Percentiles rank a stretch among this genome's conserved stretches.
These are phyloP conservation scores for Periconia sp. DNA, from an alignment of 2,329 filamentous ascomycete species.

Conservation along the genomic window DNA sequence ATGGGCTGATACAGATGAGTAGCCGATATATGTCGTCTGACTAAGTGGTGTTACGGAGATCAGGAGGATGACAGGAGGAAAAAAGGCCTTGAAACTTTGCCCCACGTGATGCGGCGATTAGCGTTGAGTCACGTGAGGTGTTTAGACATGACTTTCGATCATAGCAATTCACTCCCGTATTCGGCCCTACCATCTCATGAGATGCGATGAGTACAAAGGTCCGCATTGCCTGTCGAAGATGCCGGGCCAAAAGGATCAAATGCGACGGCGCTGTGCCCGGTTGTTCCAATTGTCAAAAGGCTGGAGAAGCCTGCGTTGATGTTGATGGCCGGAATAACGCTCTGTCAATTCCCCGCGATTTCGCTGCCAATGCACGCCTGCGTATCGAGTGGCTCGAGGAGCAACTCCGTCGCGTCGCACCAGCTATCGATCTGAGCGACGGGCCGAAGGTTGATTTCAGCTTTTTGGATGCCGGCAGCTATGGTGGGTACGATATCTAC, in stretches of 20 bases:
- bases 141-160: background rate
- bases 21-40: no score
- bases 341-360: slow-evolving; percentile 43
- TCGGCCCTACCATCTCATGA: background rate
- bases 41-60: no score
- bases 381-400: slow-evolving; percentile 46
- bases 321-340: slow-evolving; percentile 47
- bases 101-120: no score
- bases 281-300: slow-evolving; percentile 47
- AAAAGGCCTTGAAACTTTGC: no score
- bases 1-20: no score
- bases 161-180: background rate
- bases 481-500: no score
- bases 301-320: slow-evolving; percentile 44
- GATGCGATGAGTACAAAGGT: slow-evolving; percentile 34
- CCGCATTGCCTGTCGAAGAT: slow-evolving; percentile 47
- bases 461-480: slow-evolving; percentile 4
- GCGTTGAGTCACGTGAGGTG: no score
- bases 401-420: slow-evolving; percentile 31
- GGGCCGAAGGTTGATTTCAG: slow-evolving; percentile 32
- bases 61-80: no score
- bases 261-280: slow-evolving; percentile 49
- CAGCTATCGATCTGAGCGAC: slow-evolving; percentile 35
- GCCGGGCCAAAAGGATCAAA: slow-evolving; percentile 47
- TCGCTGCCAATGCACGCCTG: slow-evolving; percentile 28